Evolutionary conservation across 2,329 filamentous ascomycete species (phyloP).

Genomic region (Aureobasidium sp.): DNA sequence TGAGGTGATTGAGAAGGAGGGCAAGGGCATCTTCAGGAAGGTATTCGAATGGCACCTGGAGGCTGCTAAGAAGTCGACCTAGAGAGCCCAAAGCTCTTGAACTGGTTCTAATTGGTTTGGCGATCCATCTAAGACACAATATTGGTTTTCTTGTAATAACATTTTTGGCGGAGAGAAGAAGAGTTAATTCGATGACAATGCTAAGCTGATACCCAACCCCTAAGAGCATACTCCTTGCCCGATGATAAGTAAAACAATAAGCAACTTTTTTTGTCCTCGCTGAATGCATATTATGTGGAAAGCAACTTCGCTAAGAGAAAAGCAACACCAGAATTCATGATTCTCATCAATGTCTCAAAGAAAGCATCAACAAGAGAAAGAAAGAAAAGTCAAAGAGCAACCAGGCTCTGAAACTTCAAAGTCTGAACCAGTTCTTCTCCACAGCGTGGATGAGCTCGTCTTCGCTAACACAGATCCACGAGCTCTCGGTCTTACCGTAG

Average conservation of each 20-base stretch:
- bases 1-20: slow-evolving; percentile 70
- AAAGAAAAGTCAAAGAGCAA: neutral
- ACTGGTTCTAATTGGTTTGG: too few species aligned
- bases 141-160: neutral
- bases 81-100: neutral
- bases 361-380: neutral
- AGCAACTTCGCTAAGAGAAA: neutral
- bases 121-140: neutral
- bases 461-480: slow-evolving; percentile 31
- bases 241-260: neutral
- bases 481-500: slow-evolving; percentile 42
- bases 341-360: neutral
- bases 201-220: neutral
- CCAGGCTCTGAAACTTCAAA: slow-evolving; percentile 1
- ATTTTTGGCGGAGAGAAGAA: neutral
- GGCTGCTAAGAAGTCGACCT: slow-evolving; percentile 29
- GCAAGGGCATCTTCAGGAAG: slow-evolving; percentile 68
- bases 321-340: neutral
- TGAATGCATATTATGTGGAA: slow-evolving; percentile 3
- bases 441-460: slow-evolving; percentile 28
- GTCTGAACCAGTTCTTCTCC: slow-evolving; percentile 26
- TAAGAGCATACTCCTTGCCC: neutral
- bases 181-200: neutral
- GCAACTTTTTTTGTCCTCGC: slow-evolving; percentile 13
- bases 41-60: slow-evolving; percentile 78